phyloP scores from a whole-genome alignment of 2,329 filamentous ascomycete genomes.

The Hypoxylon sp. region DNA sequence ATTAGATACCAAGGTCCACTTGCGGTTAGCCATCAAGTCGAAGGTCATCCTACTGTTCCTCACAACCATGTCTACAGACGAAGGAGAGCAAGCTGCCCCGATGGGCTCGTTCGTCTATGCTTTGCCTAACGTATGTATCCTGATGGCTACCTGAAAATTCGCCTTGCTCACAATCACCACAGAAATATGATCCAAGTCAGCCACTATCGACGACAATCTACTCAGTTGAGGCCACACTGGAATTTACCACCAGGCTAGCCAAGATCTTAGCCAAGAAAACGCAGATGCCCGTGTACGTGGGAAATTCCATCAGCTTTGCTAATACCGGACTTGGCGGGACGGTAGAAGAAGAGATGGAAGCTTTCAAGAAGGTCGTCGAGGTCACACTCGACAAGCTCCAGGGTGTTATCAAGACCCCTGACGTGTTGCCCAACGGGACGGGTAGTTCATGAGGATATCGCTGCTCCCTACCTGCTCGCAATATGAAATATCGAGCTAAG shows the following conservation, averaged over 20 bases:
- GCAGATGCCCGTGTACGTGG: constrained; percentile 85
- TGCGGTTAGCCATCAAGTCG: constrained; percentile 68
- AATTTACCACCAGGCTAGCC: constrained; percentile 87
- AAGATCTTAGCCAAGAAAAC: constrained; percentile 83
- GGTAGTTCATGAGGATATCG: constrained; percentile 29
- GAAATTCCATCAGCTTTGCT: constrained; percentile 84
- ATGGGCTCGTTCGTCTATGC: constrained; percentile 95
- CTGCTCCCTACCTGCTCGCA: neutral
- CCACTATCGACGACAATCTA: constrained; percentile 84
- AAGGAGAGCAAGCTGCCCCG: constrained; percentile 61
- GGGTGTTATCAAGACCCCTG: constrained; percentile 47
- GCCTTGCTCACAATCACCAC: constrained; percentile 4
- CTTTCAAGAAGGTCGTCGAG: constrained; percentile 79
- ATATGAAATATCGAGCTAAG: neutral
- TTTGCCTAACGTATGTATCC: constrained; percentile 79
- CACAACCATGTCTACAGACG: constrained; percentile 67
- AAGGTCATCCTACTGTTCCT: constrained; percentile 71
- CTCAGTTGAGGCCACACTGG: constrained; percentile 78
- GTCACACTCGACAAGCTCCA: constrained; percentile 70
- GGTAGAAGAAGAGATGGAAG: constrained; percentile 94
- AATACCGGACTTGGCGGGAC: constrained; percentile 80
- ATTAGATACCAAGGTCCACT: constrained; percentile 70
- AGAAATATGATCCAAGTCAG: constrained; percentile 68
- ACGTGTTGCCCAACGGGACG: constrained; percentile 36
- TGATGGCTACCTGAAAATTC: neutral